These are phyloP conservation scores for Stagonosporopsis cucurbitacearum DNA, from an alignment of 2,329 filamentous ascomycete species.

Conservation along the genomic window DNA sequence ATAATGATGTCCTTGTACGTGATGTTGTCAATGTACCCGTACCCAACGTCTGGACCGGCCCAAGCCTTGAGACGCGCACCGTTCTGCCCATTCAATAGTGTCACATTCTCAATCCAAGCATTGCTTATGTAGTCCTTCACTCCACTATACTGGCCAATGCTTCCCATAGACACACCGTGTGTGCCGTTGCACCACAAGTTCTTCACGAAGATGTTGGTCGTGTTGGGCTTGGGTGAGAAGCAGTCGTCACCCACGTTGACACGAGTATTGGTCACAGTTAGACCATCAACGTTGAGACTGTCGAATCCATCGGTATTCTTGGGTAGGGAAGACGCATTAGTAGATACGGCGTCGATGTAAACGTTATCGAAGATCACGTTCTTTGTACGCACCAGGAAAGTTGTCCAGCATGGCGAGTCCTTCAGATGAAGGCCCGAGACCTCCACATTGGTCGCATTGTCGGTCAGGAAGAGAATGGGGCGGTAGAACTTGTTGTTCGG, in stretches of 20 bases:
- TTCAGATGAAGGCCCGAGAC: constrained; percentile 66
- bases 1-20: constrained; percentile 68
- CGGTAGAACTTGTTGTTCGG: constrained; percentile 63
- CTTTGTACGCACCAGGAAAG: constrained; percentile 65
- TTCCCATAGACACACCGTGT: constrained; percentile 44
- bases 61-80: constrained; percentile 67
- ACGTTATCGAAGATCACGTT: constrained; percentile 63
- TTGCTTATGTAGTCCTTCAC: constrained; percentile 44
- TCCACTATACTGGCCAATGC: constrained; percentile 41
- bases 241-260: constrained; percentile 47
- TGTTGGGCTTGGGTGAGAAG: constrained; percentile 43
- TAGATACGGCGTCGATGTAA: constrained; percentile 62
- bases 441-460: constrained; percentile 65
- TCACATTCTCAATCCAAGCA: constrained; percentile 66
- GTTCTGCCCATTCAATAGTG: constrained; percentile 60
- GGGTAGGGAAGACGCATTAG: constrained; percentile 55
- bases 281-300: constrained; percentile 62
- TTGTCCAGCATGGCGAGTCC: constrained; percentile 69
- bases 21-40: constrained; percentile 67
- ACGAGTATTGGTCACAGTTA: constrained; percentile 51
- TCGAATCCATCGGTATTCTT: constrained; percentile 71
- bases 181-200: constrained; percentile 46
- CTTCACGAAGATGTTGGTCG: constrained; percentile 43
- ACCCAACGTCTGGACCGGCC: constrained; percentile 64
- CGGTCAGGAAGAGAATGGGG: constrained; percentile 66